phyloP scores from a whole-genome alignment of 148 eudicot species.

The Diospyros kaki region DNA sequence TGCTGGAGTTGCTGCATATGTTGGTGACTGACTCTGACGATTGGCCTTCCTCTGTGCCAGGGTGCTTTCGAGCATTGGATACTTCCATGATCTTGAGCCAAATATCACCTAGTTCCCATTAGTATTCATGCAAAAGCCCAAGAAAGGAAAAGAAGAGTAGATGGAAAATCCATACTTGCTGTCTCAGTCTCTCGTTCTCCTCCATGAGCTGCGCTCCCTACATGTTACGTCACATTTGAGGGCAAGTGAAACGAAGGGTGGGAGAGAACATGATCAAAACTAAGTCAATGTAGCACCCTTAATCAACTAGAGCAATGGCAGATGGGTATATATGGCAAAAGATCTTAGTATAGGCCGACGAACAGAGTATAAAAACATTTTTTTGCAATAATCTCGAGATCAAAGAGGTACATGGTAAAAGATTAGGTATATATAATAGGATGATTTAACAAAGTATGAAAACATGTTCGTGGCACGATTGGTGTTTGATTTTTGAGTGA shows the following conservation, averaged over 20 bases:
- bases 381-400: no score
- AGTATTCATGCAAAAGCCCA: not conserved
- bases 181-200: constrained; percentile 58
- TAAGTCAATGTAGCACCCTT: not conserved
- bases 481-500: no score
- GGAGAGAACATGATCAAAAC: not conserved
- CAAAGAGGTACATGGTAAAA: no score
- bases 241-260: not conserved
- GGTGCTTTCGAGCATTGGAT: constrained; percentile 21
- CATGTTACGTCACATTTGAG: not conserved
- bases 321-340: no score
- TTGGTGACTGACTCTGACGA: constrained; percentile 61
- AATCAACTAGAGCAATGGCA: no score
- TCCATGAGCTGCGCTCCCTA: constrained; percentile 60
- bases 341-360: no score
- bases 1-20: constrained; percentile 37
- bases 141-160: not conserved
- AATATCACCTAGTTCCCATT: not conserved
- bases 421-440: no score
- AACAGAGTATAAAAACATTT: no score
- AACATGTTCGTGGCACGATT: no score
- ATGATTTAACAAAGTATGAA: no score
- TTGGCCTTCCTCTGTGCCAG: constrained; percentile 48
- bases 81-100: constrained; percentile 36
- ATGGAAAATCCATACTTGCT: constrained; percentile 38